Conservation (phyloP, 2,329 filamentous ascomycete genomes). For the Pleomassaria siparia region DNA sequence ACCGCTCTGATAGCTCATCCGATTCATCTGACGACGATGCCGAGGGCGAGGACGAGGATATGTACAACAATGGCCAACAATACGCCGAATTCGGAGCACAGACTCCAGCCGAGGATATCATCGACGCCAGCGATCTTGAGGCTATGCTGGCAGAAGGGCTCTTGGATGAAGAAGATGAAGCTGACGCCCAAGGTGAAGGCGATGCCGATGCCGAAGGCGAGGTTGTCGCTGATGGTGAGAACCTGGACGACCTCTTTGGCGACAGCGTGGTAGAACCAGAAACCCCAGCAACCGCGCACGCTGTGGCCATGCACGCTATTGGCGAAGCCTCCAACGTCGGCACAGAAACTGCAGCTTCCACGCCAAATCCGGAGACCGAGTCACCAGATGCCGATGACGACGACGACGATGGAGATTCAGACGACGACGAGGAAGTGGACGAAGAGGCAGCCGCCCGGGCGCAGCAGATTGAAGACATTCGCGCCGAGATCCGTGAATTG, state of each 20-base stretch:
- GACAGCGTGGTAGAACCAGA: slow-evolving; percentile 29
- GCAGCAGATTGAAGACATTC: slow-evolving; percentile 50
- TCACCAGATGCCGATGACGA: slow-evolving; percentile 49
- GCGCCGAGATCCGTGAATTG: slow-evolving; percentile 58
- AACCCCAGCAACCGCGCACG: slow-evolving; percentile 38
- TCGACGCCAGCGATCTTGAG: slow-evolving; percentile 41
- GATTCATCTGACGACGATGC: slow-evolving; percentile 47
- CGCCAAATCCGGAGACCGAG: slow-evolving; percentile 30
- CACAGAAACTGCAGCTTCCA: slow-evolving; percentile 33
- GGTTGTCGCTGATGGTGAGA: no score
- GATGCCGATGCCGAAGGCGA: slow-evolving; percentile 10
- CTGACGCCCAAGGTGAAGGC: slow-evolving; percentile 21
- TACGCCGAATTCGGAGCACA: slow-evolving; percentile 43
- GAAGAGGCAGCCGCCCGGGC: slow-evolving; percentile 54
- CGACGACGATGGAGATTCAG: slow-evolving; percentile 42
- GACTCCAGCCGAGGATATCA: slow-evolving; percentile 44
- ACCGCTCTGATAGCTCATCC: slow-evolving; percentile 29
- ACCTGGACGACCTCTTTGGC: slow-evolving; percentile 30
- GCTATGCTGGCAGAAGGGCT: slow-evolving; percentile 36
- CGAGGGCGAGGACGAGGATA: slow-evolving; percentile 44
- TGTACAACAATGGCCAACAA: slow-evolving; percentile 41
- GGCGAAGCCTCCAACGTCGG: slow-evolving; percentile 27
- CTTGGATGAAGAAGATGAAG: slow-evolving; percentile 33
- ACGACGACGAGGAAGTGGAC: slow-evolving; percentile 44
- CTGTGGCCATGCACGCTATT: slow-evolving; percentile 43